Base-by-base conservation (phyloP, 2,329 filamentous ascomycete genomes). In the Scopulariopsis brevicaulis region DNA sequence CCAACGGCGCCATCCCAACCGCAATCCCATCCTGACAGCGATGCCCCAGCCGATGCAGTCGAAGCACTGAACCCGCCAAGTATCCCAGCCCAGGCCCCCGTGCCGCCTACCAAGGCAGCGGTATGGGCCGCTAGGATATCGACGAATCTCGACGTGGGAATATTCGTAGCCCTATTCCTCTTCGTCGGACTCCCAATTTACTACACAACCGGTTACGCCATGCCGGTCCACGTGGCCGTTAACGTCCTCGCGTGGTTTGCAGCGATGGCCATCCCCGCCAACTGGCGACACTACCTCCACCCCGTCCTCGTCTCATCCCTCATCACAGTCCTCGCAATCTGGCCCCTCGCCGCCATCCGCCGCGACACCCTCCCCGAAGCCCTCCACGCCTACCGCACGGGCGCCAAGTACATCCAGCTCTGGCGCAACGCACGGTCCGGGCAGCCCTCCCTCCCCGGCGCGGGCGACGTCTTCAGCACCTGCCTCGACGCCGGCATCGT, bases 401-500 rank as follows among this genome's bases (percentile, higher is more conserved):
- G 76, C 5, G 71, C 74, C 6, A 78, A 73, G 50, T 85, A 84
- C 64, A 70, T 77, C 2, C 65, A 74, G 55, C 70, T 84, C 83
- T 79, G 77, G 65, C 71, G 14, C 68, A 71, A 15, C 28, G 37
- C 37, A 14, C 37, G 18, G 37, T 40, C 64, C 46, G 32, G 58
- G 35, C 58, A 51, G 18, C 59, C 22, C 58, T 69, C 2, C 57
- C 59, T 4, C 79, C 80, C 0, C 3, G 82, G 82, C 8, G 80
- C 82, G 0, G 82, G 79, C 22, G 81, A 85, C 62, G 64, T 84
- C 24, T 76, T 84, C 60, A 69, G 73, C 61, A 79, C 75, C 50
- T 66, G 78, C 6, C 73, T 85, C 2, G 81, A 85, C 63, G 80
- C 79, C 7, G 75, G 74, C 60, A 84, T 85, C 61, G 78, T 84